A percentile compares a stretch with the other conserved stretches of the same genome.
These are phyloP conservation scores for Wickerhamomyces alni DNA, from an alignment of 805 yeast genomes.

Conservation along the genomic window DNA sequence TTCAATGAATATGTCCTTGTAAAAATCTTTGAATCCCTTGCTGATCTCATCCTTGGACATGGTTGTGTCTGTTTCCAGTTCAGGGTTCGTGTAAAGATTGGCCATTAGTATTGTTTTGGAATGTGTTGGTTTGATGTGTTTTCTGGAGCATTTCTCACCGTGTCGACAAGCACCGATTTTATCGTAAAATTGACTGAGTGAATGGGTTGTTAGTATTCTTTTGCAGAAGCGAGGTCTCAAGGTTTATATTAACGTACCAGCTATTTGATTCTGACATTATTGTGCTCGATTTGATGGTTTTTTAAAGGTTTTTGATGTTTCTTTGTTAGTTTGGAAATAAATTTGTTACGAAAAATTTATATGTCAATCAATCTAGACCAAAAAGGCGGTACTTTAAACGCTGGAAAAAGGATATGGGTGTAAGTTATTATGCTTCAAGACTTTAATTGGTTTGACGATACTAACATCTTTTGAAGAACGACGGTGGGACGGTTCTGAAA, in stretches of 20 bases:
- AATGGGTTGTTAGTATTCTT: constrained; percentile 8
- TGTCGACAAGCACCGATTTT: constrained; percentile 93
- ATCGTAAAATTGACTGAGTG: constrained; percentile 54
- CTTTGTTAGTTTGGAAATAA: no score
- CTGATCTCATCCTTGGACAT: constrained; percentile 32
- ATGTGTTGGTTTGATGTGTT: constrained; percentile 57
- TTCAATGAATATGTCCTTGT: constrained; percentile 66
- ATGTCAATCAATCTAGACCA: no score
- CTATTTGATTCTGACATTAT: constrained; percentile 14
- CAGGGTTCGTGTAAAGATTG: constrained; percentile 61
- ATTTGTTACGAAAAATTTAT: neutral
- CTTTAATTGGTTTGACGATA: neutral
- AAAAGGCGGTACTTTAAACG: no score
- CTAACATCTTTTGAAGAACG: constrained; percentile 32
- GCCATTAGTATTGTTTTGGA: constrained; percentile 63
- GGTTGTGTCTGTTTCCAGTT: constrained; percentile 24
- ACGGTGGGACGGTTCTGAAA: constrained; percentile 69
- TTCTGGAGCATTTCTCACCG: constrained; percentile 79
- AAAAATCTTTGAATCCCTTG: constrained; percentile 53
- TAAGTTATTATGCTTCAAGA: neutral
- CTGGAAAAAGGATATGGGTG: neutral
- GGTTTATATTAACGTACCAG: constrained; percentile 11
- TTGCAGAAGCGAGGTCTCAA: no score
- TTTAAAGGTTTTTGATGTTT: neutral
- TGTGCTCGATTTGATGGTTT: neutral